Conservation (phyloP, 306 rosid species). For the Fagus sylvatica region DNA sequence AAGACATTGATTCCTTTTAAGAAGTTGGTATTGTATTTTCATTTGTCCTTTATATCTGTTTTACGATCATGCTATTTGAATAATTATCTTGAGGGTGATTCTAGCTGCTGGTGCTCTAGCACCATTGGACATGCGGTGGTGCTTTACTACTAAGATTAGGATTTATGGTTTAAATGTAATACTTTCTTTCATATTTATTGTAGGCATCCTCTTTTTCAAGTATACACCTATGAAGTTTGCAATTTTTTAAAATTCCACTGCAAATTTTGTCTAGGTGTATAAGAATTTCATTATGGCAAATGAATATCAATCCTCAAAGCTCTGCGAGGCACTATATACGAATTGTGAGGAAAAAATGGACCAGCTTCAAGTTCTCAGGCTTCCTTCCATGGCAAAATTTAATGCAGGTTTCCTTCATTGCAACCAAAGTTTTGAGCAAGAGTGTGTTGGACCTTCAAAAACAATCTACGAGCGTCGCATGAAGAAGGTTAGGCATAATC, state of each 20-base stretch:
- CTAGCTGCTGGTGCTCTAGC: background rate
- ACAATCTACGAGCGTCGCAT: constrained; percentile 71
- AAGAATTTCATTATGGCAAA: constrained; percentile 63
- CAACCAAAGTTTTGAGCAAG: constrained; percentile 70
- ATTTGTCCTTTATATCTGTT: constrained; percentile 11
- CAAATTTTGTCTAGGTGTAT: constrained; percentile 48
- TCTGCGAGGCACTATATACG: constrained; percentile 78
- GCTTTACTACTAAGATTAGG: background rate
- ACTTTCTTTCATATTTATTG: background rate
- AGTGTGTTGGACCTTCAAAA: constrained; percentile 92
- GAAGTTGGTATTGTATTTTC: background rate
- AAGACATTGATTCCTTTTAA: background rate
- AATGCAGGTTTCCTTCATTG: constrained; percentile 87
- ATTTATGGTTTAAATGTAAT: background rate
- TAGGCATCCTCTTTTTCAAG: background rate
- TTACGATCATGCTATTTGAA: background rate
- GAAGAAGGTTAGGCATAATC: constrained; percentile 60
- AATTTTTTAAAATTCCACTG: constrained; percentile 8
- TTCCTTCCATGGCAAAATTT: constrained; percentile 95
- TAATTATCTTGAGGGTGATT: background rate
- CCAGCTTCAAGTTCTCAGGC: constrained; percentile 86
- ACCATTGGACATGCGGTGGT: background rate
- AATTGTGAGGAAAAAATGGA: constrained; percentile 93
- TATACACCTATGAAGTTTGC: background rate
- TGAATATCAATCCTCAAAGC: constrained; percentile 79